Evolutionary conservation across 1,139 yeast species (phyloP), one percentile per base, ranked within the genome.

Genomic region (Taphrina communis): DNA sequence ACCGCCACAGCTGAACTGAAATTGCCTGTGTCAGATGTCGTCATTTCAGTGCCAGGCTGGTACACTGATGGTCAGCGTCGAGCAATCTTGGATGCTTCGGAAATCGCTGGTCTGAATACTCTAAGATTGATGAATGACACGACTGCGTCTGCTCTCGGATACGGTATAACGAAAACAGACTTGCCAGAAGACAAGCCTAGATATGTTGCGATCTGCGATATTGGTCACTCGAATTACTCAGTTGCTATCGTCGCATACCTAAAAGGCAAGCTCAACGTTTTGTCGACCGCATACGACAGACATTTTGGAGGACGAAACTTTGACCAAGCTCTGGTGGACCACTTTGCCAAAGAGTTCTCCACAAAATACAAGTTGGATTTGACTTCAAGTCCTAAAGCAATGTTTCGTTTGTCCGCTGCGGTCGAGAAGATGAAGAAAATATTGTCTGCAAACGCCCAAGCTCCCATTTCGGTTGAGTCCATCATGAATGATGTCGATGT

Each of bases 301-400:
- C 92, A 91, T 83, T 94, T 94, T 76, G 99, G 99, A 84, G 99
- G 99, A 80, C 89, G 99, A 83, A 91, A 92, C 79, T 88, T 95
- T 73, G 99, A 94, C 82, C 83, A 83, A 77, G 97, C 97, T 73
- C 90, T 94, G 77, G 93, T 98, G 75, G 88, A 91, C 81, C 95
- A 92, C 81, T 93, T 94, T 77, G 97, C 97, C 75, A 88, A 89
- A 74, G 96, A 92, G 80, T 92, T 95, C 84, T 85, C 87, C 80
- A 82, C 82, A 72, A 95, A 94, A 83, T 92, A 90, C 85, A 93
- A 94, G 86, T 91, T 94, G 77, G 97, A 95, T 77, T 88, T 94
- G 76, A 84, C 85, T 78, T 86, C 87, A 77, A 92, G 94, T 82
- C 89, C 97, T 75, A 94, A 95, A 86, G 98, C 97, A 70, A 92